A percentile compares a stretch with the other conserved stretches of the same genome.
These are phyloP conservation scores for Candida labiduridarum DNA, from an alignment of 1,139 yeast species.

Conservation along the genomic window DNA sequence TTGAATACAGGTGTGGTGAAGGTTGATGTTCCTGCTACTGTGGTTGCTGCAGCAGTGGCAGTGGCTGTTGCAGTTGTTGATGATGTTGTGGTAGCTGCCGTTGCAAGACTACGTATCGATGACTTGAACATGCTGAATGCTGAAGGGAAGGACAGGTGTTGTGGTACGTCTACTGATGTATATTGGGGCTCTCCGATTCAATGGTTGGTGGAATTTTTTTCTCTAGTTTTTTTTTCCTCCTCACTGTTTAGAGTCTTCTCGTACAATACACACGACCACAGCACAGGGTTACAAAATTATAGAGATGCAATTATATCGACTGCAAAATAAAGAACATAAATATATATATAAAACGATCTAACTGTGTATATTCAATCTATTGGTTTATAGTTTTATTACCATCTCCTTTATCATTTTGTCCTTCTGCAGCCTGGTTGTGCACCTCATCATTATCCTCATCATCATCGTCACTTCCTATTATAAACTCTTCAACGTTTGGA, in stretches of 20 bases:
- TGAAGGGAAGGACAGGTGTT: neutral
- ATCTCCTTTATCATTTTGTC: neutral
- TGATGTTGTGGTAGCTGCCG: slow-evolving; percentile 21
- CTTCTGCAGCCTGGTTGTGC: neutral
- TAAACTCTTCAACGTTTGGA: slow-evolving; percentile 24
- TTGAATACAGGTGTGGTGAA: slow-evolving; percentile 21
- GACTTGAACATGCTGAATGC: slow-evolving; percentile 25
- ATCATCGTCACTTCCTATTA: slow-evolving; percentile 54
- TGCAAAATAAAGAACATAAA: neutral
- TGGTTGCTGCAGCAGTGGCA: slow-evolving; percentile 31
- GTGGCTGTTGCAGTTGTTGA: slow-evolving; percentile 29
- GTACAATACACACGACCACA: neutral
- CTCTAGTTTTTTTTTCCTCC: neutral
- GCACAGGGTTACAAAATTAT: neutral
- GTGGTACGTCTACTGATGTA: neutral
- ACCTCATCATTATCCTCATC: slow-evolving; percentile 11
- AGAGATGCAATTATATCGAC: neutral
- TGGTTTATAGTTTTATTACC: neutral
- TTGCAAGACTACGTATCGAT: slow-evolving; percentile 36
- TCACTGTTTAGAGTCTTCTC: neutral
- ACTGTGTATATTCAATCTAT: neutral
- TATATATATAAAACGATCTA: neutral
- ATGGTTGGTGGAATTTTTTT: neutral
- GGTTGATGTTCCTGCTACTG: slow-evolving; percentile 6
- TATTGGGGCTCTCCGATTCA: neutral